These are phyloP conservation scores for Exobasidium rhododendri DNA, from an alignment of 1,284 basidiomycete genomes.

Conservation along the genomic window DNA sequence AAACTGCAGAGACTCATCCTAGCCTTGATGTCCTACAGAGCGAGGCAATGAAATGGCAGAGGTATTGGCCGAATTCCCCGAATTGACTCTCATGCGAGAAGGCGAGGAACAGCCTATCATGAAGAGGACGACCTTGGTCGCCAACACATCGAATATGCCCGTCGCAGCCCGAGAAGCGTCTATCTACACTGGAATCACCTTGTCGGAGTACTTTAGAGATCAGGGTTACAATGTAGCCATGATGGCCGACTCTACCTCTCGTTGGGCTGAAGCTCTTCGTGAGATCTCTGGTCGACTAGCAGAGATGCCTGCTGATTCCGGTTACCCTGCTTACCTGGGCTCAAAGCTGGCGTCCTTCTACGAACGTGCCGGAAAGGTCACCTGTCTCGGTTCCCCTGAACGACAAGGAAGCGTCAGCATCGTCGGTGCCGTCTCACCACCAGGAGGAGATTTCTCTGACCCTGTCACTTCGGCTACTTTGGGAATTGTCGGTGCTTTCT, in stretches of 20 bases:
- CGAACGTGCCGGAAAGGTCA: constrained; percentile 97
- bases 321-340: constrained; percentile 91
- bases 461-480: constrained; percentile 96
- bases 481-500: constrained; percentile 96
- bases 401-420: constrained; percentile 93
- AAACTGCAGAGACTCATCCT: neutral
- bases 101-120: constrained; percentile 97
- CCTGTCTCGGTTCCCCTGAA: constrained; percentile 82
- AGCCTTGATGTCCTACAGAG: constrained; percentile 49
- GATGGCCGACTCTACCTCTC: constrained; percentile 99
- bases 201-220: constrained; percentile 99
- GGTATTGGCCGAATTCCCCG: constrained; percentile 92
- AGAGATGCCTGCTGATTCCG: constrained; percentile 98
- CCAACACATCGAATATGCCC: constrained; percentile 99
- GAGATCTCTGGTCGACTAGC: constrained; percentile 99
- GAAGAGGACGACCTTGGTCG: constrained; percentile 98
- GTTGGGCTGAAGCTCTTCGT: constrained; percentile 98
- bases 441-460: constrained; percentile 98
- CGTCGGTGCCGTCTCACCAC: constrained; percentile 96
- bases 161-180: constrained; percentile 99
- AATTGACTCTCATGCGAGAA: constrained; percentile 84
- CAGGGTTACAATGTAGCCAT: constrained; percentile 96
- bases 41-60: constrained; percentile 84
- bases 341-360: constrained; percentile 98
- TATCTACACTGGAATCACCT: constrained; percentile 98